These are phyloP conservation scores for Moesziomyces globuligerus DNA, from an alignment of 1,284 basidiomycete species.

Conservation along the genomic window DNA sequence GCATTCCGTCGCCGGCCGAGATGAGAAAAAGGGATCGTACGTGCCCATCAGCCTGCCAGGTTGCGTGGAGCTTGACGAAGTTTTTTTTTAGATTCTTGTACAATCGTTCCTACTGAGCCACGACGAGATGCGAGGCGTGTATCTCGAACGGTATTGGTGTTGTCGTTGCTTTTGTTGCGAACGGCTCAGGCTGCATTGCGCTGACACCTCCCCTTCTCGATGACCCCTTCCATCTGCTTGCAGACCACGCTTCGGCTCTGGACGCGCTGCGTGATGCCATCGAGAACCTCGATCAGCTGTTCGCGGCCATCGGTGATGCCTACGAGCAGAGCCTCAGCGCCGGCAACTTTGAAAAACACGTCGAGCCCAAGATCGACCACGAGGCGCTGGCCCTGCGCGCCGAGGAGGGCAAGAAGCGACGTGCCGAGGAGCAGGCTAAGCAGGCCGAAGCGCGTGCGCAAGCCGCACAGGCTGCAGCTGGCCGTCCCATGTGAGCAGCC, in stretches of 20 bases:
- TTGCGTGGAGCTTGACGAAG: slow-evolving; percentile 49
- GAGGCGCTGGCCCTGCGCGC: slow-evolving; percentile 34
- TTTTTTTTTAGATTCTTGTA: slow-evolving; percentile 54
- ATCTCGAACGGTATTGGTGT: slow-evolving; percentile 12
- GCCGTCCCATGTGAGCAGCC: slow-evolving; percentile 34
- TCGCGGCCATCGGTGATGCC: slow-evolving; percentile 56
- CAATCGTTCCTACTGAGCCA: slow-evolving; percentile 68
- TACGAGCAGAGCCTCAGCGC: slow-evolving; percentile 53
- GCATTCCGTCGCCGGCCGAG: slow-evolving; percentile 19
- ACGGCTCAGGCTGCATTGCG: neutral
- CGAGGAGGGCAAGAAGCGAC: slow-evolving; percentile 39
- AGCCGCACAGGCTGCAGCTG: slow-evolving; percentile 36
- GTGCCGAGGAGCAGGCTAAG: slow-evolving; percentile 38
- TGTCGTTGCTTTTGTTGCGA: neutral
- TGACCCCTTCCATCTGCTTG: neutral
- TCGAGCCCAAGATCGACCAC: slow-evolving; percentile 51
- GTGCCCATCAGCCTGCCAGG: slow-evolving; percentile 42
- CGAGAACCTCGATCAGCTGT: slow-evolving; percentile 57
- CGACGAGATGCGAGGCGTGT: slow-evolving; percentile 7
- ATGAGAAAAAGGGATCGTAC: slow-evolving; percentile 55
- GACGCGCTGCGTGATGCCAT: slow-evolving; percentile 61
- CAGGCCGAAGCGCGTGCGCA: slow-evolving; percentile 36
- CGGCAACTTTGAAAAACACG: slow-evolving; percentile 52
- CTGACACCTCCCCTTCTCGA: neutral
- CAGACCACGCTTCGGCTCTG: slow-evolving; percentile 51